Evolutionary conservation across 345 rosid species (phyloP).

Genomic region (Heritiera littoralis): DNA sequence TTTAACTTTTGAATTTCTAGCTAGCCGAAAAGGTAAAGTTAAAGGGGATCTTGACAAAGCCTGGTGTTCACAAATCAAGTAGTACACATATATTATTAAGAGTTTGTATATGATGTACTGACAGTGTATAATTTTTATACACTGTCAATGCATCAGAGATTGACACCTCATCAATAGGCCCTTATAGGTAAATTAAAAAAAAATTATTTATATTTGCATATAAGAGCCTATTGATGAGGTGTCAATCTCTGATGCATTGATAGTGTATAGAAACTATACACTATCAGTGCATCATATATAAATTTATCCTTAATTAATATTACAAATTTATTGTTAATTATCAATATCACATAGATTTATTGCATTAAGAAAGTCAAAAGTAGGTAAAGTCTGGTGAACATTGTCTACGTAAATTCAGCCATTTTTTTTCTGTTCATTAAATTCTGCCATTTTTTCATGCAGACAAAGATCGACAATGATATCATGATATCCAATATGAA

Average conservation of each 20-base stretch:
- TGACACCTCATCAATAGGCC: too few species aligned
- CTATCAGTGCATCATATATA: too few species aligned
- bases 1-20: neutral
- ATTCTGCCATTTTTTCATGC: conserved; percentile 2
- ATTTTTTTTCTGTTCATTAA: neutral
- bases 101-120: too few species aligned
- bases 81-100: too few species aligned
- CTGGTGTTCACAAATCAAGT: neutral
- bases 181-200: too few species aligned
- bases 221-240: too few species aligned
- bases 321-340: neutral
- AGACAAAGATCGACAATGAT: neutral
- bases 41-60: neutral
- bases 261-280: too few species aligned
- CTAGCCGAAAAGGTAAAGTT: neutral
- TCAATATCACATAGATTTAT: neutral
- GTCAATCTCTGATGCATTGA: too few species aligned
- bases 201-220: too few species aligned
- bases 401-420: neutral
- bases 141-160: too few species aligned
- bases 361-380: neutral
- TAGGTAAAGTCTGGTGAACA: neutral
- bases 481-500: neutral
- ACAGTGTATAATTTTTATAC: too few species aligned
- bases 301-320: neutral